These are phyloP conservation scores for Westerdykella aurantiaca DNA, from an alignment of 2,329 filamentous ascomycete species.

Conservation along the genomic window DNA sequence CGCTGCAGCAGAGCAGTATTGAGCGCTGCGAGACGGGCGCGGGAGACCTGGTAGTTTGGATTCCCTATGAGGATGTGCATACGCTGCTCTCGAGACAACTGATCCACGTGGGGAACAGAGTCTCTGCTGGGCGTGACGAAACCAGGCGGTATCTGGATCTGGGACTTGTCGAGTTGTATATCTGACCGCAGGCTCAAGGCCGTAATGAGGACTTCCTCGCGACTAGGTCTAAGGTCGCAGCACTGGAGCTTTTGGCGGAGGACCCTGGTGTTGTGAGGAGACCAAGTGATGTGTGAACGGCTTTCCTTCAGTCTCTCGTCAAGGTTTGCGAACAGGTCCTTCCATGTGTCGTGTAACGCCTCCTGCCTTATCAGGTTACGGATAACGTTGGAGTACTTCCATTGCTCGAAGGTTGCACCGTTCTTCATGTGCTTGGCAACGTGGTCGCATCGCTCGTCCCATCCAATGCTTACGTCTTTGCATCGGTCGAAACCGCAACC, in stretches of 20 bases:
- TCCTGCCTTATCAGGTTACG: slow-evolving; percentile 36
- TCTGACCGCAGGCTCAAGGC: slow-evolving; percentile 34
- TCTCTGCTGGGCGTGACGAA: slow-evolving; percentile 33
- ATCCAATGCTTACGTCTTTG: slow-evolving; percentile 36
- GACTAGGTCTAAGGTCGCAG: slow-evolving; percentile 33
- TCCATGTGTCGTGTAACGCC: slow-evolving; percentile 34
- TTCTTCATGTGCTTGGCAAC: slow-evolving; percentile 38
- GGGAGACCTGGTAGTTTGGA: slow-evolving; percentile 21
- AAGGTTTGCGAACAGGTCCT: slow-evolving; percentile 29
- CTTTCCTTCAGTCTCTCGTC: slow-evolving; percentile 29
- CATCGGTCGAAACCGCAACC: slow-evolving; percentile 38
- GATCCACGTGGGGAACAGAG: slow-evolving; percentile 29
- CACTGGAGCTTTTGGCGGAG: slow-evolving; percentile 36
- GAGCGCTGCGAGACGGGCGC: slow-evolving; percentile 24
- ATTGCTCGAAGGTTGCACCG: slow-evolving; percentile 28
- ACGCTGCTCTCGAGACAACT: slow-evolving; percentile 28
- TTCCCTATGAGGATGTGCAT: slow-evolving; percentile 35
- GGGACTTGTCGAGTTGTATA: slow-evolving; percentile 21
- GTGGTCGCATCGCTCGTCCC: slow-evolving; percentile 37
- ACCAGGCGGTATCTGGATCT: slow-evolving; percentile 27
- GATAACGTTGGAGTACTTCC: slow-evolving; percentile 37
- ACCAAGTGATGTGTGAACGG: slow-evolving; percentile 36
- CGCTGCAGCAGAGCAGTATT: slow-evolving; percentile 29
- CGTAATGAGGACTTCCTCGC: slow-evolving; percentile 33
- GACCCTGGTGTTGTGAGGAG: slow-evolving; percentile 32